Evolutionary conservation across 495 filamentous ascomycete genomes (phyloP).

Genomic region (Penicillium bovifimosum): DNA sequence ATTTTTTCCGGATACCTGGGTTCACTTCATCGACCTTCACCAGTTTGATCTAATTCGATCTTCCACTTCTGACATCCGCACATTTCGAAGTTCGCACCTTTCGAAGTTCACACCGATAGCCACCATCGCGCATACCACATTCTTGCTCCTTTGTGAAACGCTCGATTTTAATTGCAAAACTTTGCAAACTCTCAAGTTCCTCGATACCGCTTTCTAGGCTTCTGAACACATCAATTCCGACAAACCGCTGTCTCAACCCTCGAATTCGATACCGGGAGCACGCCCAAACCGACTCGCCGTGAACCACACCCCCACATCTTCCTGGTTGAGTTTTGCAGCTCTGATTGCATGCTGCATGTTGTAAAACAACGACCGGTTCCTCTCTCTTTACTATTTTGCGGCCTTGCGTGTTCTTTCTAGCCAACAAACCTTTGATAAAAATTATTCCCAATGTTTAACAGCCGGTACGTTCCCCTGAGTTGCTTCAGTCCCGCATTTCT

Average conservation of each 20-base stretch:
- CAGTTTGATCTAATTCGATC: not conserved
- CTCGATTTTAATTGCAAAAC: not conserved
- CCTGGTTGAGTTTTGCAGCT: not conserved
- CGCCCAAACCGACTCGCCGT: not conserved
- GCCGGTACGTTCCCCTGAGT: conserved; percentile 12
- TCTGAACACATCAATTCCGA: not conserved
- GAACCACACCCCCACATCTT: not conserved
- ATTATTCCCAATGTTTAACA: conserved; percentile 22
- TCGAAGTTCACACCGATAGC: not conserved
- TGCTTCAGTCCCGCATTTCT: no score
- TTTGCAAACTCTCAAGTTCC: not conserved
- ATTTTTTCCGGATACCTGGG: not conserved
- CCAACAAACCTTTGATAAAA: not conserved
- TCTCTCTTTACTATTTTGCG: conserved; percentile 2
- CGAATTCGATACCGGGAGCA: not conserved
- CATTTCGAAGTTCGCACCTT: no score
- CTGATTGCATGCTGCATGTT: conserved; percentile 8
- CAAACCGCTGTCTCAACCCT: no score
- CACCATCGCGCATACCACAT: not conserved
- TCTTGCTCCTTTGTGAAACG: not conserved
- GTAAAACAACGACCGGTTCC: not conserved
- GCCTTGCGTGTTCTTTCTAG: not conserved
- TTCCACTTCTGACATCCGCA: not conserved
- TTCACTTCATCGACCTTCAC: not conserved
- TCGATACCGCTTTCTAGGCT: not conserved